phyloP scores from a whole-genome alignment of 2,329 filamentous ascomycete genomes.

The Gnomoniopsis sp. region DNA sequence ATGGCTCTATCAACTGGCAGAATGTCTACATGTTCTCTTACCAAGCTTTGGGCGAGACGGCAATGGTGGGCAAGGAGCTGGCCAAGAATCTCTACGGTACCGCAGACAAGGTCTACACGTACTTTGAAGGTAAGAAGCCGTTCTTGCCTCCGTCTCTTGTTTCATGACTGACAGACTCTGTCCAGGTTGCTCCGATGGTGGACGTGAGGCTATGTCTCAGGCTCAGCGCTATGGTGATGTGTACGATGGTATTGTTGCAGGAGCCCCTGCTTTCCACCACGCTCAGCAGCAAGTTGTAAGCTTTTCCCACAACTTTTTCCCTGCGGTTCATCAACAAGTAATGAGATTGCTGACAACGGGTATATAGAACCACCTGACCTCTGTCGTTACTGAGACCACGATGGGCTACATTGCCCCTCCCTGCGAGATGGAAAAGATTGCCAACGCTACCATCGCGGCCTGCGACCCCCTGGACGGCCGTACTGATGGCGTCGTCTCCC shows the following conservation, averaged over 20 bases:
- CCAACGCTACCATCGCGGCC: slow-evolving; percentile 50
- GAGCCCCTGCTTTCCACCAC: slow-evolving; percentile 44
- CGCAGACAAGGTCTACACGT: slow-evolving; percentile 39
- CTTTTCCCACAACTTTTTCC: not conserved
- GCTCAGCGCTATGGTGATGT: slow-evolving; percentile 36
- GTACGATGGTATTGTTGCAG: slow-evolving; percentile 42
- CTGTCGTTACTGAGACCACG: slow-evolving; percentile 35
- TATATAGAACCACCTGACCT: slow-evolving; percentile 15
- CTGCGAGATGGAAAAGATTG: slow-evolving; percentile 46
- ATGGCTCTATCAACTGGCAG: slow-evolving; percentile 50
- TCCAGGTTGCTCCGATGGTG: slow-evolving; percentile 40
- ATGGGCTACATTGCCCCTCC: slow-evolving; percentile 39
- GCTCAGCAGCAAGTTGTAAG: slow-evolving; percentile 31
- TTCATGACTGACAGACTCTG: too few species aligned
- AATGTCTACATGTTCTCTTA: slow-evolving; percentile 48
- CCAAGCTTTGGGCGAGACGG: slow-evolving; percentile 49
- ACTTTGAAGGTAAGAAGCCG: slow-evolving; percentile 37
- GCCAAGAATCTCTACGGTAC: slow-evolving; percentile 36
- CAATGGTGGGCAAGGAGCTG: slow-evolving; percentile 41
- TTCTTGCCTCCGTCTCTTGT: too few species aligned
- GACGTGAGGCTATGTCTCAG: slow-evolving; percentile 47
- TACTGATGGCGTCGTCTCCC: slow-evolving; percentile 48
- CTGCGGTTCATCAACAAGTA: not conserved
- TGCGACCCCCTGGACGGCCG: slow-evolving; percentile 55
- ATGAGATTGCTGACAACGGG: not conserved